Evolutionary conservation across 2,329 filamentous ascomycete genomes (phyloP), one percentile per base, ranked within the genome.

Genomic region (Diaporthe citri): DNA sequence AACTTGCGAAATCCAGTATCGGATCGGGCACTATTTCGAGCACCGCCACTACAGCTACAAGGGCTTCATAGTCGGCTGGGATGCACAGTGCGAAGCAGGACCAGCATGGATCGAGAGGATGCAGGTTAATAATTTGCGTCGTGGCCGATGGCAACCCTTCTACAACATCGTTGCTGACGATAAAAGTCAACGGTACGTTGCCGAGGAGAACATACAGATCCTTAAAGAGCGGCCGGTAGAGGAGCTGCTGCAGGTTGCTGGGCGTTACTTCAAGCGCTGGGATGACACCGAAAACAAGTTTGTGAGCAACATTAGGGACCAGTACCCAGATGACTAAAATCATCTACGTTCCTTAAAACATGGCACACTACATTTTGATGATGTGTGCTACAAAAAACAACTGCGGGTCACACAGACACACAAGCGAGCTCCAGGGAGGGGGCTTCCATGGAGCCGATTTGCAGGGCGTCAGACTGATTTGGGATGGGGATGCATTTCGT

Each of bases 281-380:
- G 90, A 93, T 80, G 78, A 80, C 2, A 80, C 79, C 20, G 81
- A 79, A 0, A 83, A 84, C 67, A 81, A 79, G 17, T 94, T 93
- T 83, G 85, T 93, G 28, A 93, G 91, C 82, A 93, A 93, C 81
- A 85, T 93, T 52, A 84, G 80, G 75, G 90, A 92, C 69, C 90
- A 93, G 80, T 94, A 93, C 83, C 92, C 92, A 7, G 90, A 93
- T 79, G 90, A 92, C 81, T 93, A n/a, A n/a, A n/a, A n/a, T n/a
- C n/a, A n/a, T n/a, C n/a, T n/a, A n/a, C n/a, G n/a, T n/a, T n/a
- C n/a, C n/a, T n/a, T n/a, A n/a, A n/a, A n/a, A n/a, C n/a, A n/a
- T n/a, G n/a, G n/a, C n/a, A n/a, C n/a, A n/a, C n/a, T n/a, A n/a
- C n/a, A n/a, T n/a, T n/a, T n/a, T n/a, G n/a, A n/a, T n/a, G n/a